Evolutionary conservation across 2,329 filamentous ascomycete species (phyloP).

Genomic region (Fonsecaea monophora): DNA sequence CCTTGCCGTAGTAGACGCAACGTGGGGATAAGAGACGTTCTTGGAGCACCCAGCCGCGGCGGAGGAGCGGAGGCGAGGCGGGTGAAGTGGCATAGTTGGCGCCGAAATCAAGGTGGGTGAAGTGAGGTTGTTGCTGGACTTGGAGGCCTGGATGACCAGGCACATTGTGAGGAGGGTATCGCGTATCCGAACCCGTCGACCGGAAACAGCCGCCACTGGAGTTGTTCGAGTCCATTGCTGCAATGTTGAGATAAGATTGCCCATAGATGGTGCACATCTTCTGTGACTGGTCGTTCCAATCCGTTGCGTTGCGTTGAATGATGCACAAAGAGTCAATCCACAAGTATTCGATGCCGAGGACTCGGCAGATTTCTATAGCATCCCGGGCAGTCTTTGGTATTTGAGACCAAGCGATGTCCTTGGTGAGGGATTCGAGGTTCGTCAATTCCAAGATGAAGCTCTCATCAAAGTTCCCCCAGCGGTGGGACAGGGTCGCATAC

Average conservation of each 20-base stretch:
- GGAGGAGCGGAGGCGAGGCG: neutral
- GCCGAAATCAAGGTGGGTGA: constrained; percentile 14
- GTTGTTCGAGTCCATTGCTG: constrained; percentile 6
- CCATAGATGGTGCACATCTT: constrained; percentile 13
- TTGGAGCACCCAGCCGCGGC: constrained; percentile 12
- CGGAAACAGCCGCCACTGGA: constrained; percentile 10
- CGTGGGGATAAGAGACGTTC: constrained; percentile 11
- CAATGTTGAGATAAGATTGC: constrained; percentile 10
- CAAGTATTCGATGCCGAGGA: constrained; percentile 12
- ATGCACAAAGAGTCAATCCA: constrained; percentile 14
- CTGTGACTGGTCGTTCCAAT: constrained; percentile 10
- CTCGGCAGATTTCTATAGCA: constrained; percentile 11
- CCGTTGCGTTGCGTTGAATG: constrained; percentile 6
- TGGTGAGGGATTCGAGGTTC: constrained; percentile 9
- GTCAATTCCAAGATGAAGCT: constrained; percentile 1
- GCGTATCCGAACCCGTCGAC: constrained; percentile 3
- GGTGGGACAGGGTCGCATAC: constrained; percentile 15
- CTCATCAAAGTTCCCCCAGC: constrained; percentile 8
- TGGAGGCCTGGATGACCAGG: constrained; percentile 1
- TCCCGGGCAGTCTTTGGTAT: constrained; percentile 8
- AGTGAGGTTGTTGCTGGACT: constrained; percentile 17
- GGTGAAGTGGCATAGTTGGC: constrained; percentile 1
- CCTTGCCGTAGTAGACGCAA: constrained; percentile 10
- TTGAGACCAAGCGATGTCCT: constrained; percentile 10
- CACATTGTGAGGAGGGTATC: constrained; percentile 7